Evolutionary conservation across 352 stramenopile species (phyloP).

Genomic region (Phytophthora cryptogea): DNA sequence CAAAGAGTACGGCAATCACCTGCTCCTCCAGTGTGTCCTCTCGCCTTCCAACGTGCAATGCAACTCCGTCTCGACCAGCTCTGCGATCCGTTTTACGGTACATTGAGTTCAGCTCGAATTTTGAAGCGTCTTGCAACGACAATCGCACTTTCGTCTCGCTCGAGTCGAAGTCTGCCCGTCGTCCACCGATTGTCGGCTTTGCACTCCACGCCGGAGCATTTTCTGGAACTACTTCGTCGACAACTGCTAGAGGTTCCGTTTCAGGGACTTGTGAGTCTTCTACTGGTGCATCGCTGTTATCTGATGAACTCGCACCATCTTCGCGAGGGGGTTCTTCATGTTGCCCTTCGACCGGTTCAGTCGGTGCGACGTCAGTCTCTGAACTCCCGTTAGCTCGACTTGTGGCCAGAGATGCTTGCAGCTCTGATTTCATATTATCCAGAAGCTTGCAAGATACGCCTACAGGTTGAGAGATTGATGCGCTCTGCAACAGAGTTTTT

Average conservation of each 20-base stretch:
- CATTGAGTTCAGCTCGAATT: conserved; percentile 84
- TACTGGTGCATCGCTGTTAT: conserved; percentile 8
- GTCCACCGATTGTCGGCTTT: conserved; percentile 49
- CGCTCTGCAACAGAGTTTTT: conserved; percentile 45
- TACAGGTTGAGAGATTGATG: conserved; percentile 46
- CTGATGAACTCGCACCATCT: conserved; percentile 1
- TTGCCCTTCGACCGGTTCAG: conserved; percentile 7
- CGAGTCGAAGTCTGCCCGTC: conserved; percentile 68
- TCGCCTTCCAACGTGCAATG: conserved; percentile 70
- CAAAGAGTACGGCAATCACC: conserved; percentile 82
- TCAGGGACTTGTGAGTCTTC: conserved; percentile 13
- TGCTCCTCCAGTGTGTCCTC: conserved; percentile 83
- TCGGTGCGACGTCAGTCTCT: conserved; percentile 9
- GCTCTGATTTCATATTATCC: conserved; percentile 69
- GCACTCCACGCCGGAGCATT: conserved; percentile 48
- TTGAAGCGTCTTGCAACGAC: conserved; percentile 68
- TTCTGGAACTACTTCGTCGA: conserved; percentile 11
- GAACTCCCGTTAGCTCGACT: conserved; percentile 7
- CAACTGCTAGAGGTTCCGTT: conserved; percentile 1
- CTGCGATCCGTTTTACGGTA: conserved; percentile 86
- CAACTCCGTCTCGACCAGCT: conserved; percentile 72
- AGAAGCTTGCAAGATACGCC: conserved; percentile 69
- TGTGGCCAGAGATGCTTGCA: conserved; percentile 54
- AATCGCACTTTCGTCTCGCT: conserved; percentile 79
- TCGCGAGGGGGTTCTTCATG: conserved; percentile 4